Conservation (phyloP, 2,329 filamentous ascomycete genomes). For the Cladosporium sp. region DNA sequence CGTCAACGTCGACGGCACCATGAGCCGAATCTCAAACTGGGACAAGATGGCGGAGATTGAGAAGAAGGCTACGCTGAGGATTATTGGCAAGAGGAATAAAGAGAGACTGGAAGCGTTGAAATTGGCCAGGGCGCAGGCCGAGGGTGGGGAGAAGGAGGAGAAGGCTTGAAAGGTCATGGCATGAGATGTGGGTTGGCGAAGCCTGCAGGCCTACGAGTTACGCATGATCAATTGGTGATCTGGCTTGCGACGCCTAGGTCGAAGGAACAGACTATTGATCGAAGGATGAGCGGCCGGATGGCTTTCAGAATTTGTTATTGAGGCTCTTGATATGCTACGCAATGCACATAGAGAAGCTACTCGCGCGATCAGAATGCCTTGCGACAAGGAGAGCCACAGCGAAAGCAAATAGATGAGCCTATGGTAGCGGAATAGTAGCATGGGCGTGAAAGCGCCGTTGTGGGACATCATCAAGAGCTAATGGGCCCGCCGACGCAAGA, state of each 20-base stretch:
- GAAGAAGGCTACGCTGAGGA: constrained; percentile 60
- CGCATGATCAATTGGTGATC: not conserved
- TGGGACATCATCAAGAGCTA: too few relatives aligned
- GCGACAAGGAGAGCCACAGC: too few relatives aligned
- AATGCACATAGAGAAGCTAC: not conserved
- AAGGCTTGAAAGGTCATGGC: not conserved
- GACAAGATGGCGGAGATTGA: constrained; percentile 65
- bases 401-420: too few relatives aligned
- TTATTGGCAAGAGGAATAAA: constrained; percentile 67
- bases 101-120: constrained; percentile 54
- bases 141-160: not conserved
- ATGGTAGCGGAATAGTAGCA: too few relatives aligned
- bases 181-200: not conserved
- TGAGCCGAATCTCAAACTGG: constrained; percentile 72
- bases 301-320: too few relatives aligned
- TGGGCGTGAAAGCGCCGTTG: too few relatives aligned
- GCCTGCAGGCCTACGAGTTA: not conserved
- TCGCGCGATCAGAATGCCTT: too few relatives aligned
- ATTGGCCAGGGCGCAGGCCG: constrained; percentile 30
- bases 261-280: too few relatives aligned
- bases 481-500: too few relatives aligned
- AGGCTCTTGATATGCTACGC: not conserved
- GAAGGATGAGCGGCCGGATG: too few relatives aligned
- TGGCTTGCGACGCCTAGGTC: not conserved
- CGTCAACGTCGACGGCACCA: constrained; percentile 66